Conservation (phyloP, 352 stramenopile genomes). For the Phytophthora litchii region DNA sequence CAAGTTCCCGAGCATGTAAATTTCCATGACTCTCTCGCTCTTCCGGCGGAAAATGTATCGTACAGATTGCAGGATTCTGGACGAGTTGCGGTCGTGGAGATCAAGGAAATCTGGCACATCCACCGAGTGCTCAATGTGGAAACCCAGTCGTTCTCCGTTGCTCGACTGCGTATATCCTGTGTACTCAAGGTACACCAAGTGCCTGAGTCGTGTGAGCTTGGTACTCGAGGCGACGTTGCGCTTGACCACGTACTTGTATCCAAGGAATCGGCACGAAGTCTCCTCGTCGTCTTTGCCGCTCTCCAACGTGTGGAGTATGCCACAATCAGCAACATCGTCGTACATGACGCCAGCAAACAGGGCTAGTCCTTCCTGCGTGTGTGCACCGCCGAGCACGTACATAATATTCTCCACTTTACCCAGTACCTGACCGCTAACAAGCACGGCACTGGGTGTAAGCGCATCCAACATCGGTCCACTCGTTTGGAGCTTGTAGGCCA, state of each 20-base stretch:
- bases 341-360: conserved; percentile 46
- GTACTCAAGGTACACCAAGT: conserved; percentile 45
- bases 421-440: conserved; percentile 32
- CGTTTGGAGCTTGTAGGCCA: conserved; percentile 14
- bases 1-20: conserved; percentile 40
- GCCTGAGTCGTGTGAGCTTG: conserved; percentile 26
- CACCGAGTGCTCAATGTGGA: conserved; percentile 47
- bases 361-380: conserved; percentile 41
- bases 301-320: conserved; percentile 44
- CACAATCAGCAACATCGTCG: conserved; percentile 48
- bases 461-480: conserved; percentile 15
- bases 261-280: conserved; percentile 41
- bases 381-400: conserved; percentile 38
- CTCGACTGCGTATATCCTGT: conserved; percentile 39
- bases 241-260: conserved; percentile 59
- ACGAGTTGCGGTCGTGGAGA: conserved; percentile 27
- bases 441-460: conserved; percentile 29
- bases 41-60: conserved; percentile 50
- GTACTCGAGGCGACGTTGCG: conserved; percentile 11
- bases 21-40: conserved; percentile 24
- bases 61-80: conserved; percentile 20
- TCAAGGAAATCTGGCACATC: conserved; percentile 40
- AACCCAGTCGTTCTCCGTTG: conserved; percentile 41
- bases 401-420: conserved; percentile 49
- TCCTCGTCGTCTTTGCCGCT: conserved; percentile 18